phyloP scores from a whole-genome alignment of 192 early-diverging fungal genomes.

The Gigaspora rosea region DNA sequence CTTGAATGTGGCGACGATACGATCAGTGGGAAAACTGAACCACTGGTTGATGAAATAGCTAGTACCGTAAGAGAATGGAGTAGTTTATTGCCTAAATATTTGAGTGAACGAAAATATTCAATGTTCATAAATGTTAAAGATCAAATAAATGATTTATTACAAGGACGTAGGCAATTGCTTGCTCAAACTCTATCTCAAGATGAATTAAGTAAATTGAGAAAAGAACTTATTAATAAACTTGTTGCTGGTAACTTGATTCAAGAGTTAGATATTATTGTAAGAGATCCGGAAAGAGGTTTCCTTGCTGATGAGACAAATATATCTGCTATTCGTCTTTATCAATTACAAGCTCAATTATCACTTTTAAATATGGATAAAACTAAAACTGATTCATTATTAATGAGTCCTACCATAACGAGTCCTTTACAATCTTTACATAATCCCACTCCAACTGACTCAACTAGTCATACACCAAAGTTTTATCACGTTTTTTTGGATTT shows the following conservation, averaged over 20 bases:
- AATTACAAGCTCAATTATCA: conserved; percentile 44
- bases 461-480: conserved; percentile 24
- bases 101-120: conserved; percentile 55
- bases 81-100: conserved; percentile 49
- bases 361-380: conserved; percentile 29
- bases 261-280: conserved; percentile 56
- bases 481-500: conserved; percentile 63
- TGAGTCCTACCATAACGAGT: conserved; percentile 3
- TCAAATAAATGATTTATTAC: conserved; percentile 61
- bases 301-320: conserved; percentile 56
- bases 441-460: neutral
- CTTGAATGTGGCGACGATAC: conserved; percentile 54
- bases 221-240: conserved; percentile 54
- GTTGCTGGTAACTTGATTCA: conserved; percentile 59
- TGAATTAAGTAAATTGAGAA: conserved; percentile 56
- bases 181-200: conserved; percentile 60
- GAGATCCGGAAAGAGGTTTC: conserved; percentile 60
- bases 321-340: conserved; percentile 60
- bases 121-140: conserved; percentile 52
- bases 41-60: conserved; percentile 68
- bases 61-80: conserved; percentile 67
- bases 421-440: neutral
- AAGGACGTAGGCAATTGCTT: conserved; percentile 61
- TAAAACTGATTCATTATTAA: conserved; percentile 2
- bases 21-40: conserved; percentile 53